Evolutionary conservation across 768 basidiomycete genomes (phyloP), one percentile per base, ranked within the genome.

Genomic region (Termitomyces bulborhizus): DNA sequence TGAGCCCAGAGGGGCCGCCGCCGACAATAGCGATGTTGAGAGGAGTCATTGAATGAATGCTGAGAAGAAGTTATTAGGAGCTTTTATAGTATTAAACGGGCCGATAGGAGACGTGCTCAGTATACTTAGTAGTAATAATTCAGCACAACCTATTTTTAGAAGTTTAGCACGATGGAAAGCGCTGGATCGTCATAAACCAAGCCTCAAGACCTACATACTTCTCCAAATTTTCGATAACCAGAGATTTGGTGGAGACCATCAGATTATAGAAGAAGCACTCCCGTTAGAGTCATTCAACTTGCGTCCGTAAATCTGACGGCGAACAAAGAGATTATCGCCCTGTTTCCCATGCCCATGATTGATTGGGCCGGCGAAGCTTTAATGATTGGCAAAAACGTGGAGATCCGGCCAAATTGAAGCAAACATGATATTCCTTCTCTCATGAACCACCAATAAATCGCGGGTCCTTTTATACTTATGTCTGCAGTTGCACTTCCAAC

Each of bases 401-500:
- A 29, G 27, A 29, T 29, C 27, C 3, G 31, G 8, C 26, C 42
- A 53, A 53, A 53, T 21, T 39, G 32, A 44, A 44, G 24, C 34
- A 51, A 56, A 40, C 31, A 43, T 42, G 12, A 24, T 32, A 27
- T 13, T 24, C 18, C 12, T 26, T 41, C 27, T 31, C 56, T 39
- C 36, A 31, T 36, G 24, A 29, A 34, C 36, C 26, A 39, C 34
- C 34, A 70, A 31, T 32, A 15, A 32, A 7, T 24, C 29, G 12
- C 15, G 7, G 41, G 18, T 32, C 6, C 24, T 15, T 32, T 11
- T 1, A 16, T 16, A 32, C 71, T 15, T 40, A 51, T 72, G 71
- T 60, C 69, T 39, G 60, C 69, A 34, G 67, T 67, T 56, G 61
- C 68, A 4, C 64, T 83, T 11, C 80, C 81, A 3, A 71, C 73